Percentiles rank a stretch among this genome's conserved stretches.
phyloP scores from a whole-genome alignment of 257 asterid species.

The Ligustrum vulgare region DNA sequence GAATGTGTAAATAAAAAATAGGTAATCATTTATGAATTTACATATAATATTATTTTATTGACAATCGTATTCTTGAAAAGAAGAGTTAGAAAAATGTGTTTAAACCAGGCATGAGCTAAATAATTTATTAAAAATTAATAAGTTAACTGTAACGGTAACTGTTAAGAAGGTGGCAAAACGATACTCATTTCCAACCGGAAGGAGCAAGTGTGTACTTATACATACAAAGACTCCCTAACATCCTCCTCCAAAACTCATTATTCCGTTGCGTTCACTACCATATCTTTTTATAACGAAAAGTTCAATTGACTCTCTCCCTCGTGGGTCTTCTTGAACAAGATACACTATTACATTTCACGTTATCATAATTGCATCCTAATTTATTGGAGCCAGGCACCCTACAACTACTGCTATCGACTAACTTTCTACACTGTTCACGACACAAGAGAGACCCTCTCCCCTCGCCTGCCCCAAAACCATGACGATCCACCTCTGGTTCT shows the following conservation, averaged over 20 bases:
- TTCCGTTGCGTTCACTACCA: slow-evolving; percentile 23
- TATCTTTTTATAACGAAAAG: slow-evolving; percentile 8
- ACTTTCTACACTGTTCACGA: slow-evolving; percentile 35
- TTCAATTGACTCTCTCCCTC: slow-evolving; percentile 28
- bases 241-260: slow-evolving; percentile 28
- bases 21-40: too few species aligned
- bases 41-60: too few species aligned
- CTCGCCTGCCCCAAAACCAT: slow-evolving; percentile 29
- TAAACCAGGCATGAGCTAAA: too few species aligned
- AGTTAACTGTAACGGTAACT: neutral
- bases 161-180: slow-evolving; percentile 34
- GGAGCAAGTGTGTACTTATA: slow-evolving; percentile 16
- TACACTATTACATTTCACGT: slow-evolving; percentile 31
- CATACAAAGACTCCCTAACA: slow-evolving; percentile 32
- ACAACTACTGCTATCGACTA: slow-evolving; percentile 42
- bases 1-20: too few species aligned
- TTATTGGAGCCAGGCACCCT: slow-evolving; percentile 43
- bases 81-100: too few species aligned
- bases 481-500: slow-evolving; percentile 28
- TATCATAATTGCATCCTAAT: slow-evolving; percentile 39
- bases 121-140: too few species aligned
- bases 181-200: slow-evolving; percentile 21
- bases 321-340: slow-evolving; percentile 39
- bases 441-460: slow-evolving; percentile 24
- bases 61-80: too few species aligned